These are phyloP conservation scores for Wallacemonas sp. DNA, from an alignment of 208 protist species.

Conservation along the genomic window DNA sequence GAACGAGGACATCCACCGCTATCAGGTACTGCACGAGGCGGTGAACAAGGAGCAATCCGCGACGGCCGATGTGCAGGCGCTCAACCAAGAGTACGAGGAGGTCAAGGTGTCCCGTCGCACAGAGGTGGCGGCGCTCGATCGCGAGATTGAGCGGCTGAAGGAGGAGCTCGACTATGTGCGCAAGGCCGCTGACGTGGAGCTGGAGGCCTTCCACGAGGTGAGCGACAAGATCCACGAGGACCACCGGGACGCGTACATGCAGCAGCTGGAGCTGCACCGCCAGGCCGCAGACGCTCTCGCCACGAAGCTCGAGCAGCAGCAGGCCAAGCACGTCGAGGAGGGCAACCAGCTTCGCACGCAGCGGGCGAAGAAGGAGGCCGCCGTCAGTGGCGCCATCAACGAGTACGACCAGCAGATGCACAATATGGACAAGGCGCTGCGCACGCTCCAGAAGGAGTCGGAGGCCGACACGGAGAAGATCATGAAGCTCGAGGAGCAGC, in stretches of 20 bases:
- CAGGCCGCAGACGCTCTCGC: conserved; percentile 45
- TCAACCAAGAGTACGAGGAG: conserved; percentile 87
- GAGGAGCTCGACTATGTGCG: conserved; percentile 79
- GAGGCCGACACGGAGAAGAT: conserved; percentile 78
- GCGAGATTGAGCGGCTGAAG: conserved; percentile 62
- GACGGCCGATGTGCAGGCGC: conserved; percentile 87
- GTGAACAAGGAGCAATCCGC: conserved; percentile 88
- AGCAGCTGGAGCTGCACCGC: conserved; percentile 63
- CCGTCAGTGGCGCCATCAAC: conserved; percentile 77
- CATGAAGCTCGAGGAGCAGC: conserved; percentile 61
- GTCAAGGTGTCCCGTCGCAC: conserved; percentile 55
- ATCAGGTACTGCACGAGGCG: conserved; percentile 85
- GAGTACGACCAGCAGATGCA: conserved; percentile 84
- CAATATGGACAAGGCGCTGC: conserved; percentile 35
- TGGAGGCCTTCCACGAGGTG: conserved; percentile 62
- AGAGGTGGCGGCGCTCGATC: conserved; percentile 70
- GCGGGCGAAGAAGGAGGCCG: conserved; percentile 78
- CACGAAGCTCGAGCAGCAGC: conserved; percentile 30
- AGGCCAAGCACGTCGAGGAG: conserved; percentile 58
- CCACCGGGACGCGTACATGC: conserved; percentile 33
- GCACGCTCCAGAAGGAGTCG: conserved; percentile 65
- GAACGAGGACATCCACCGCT: conserved; percentile 88
- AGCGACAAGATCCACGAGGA: conserved; percentile 57
- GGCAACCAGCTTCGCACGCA: conserved; percentile 58
- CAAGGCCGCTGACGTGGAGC: conserved; percentile 68